phyloP scores from a whole-genome alignment of 2,329 filamentous ascomycete species.

The Neofusicoccum sp. region DNA sequence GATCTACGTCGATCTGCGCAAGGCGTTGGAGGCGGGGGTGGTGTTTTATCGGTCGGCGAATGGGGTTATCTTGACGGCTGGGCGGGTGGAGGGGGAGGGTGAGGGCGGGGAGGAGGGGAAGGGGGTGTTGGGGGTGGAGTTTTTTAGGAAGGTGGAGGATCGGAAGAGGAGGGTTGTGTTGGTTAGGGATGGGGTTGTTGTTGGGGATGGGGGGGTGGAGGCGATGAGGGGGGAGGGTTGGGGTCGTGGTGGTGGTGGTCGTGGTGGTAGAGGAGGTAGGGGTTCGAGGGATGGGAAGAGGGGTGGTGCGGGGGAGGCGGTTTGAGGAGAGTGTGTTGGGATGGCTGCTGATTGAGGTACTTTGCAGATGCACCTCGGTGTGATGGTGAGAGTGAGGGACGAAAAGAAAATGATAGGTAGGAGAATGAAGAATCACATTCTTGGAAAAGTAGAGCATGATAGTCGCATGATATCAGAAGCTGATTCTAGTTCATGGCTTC shows the following conservation, averaged over 20 bases:
- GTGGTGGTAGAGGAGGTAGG: constrained; percentile 9
- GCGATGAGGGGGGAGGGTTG: constrained; percentile 38
- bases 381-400: too few relatives aligned
- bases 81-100: constrained; percentile 50
- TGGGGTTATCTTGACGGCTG: constrained; percentile 44
- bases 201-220: constrained; percentile 50
- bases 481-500: too few relatives aligned
- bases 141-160: constrained; percentile 70
- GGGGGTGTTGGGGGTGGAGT: constrained; percentile 63
- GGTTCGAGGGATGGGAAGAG: constrained; percentile 25
- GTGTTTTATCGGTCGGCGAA: constrained; percentile 67
- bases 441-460: too few relatives aligned
- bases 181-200: constrained; percentile 67
- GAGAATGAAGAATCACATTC: too few relatives aligned
- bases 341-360: constrained; percentile 17
- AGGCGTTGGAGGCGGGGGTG: constrained; percentile 61
- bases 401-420: too few relatives aligned
- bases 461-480: too few relatives aligned
- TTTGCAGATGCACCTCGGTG: constrained; percentile 25
- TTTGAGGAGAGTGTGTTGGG: constrained; percentile 21
- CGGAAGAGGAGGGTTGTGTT: constrained; percentile 61
- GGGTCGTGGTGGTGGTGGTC: constrained; percentile 20
- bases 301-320: constrained; percentile 11
- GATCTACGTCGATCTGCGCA: constrained; percentile 71
- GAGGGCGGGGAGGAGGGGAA: constrained; percentile 28